Evolutionary conservation across 116 monocot species (phyloP).

Genomic region (Phalaenopsis hybrid): DNA sequence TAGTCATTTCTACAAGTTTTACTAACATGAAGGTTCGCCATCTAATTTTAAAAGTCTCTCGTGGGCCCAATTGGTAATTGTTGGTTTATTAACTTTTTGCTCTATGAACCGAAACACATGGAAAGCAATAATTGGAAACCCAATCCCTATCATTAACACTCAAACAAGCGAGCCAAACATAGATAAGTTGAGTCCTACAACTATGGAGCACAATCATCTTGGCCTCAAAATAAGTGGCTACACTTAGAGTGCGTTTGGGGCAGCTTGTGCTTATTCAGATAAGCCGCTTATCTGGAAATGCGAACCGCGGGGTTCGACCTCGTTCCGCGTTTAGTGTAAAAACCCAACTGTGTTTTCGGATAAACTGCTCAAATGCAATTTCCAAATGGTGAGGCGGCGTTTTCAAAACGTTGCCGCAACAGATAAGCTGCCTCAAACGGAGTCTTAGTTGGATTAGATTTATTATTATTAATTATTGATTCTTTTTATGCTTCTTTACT

Average conservation of each 20-base stretch:
- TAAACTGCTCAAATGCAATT: too few species aligned
- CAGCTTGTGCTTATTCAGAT: too few species aligned
- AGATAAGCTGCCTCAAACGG: background rate
- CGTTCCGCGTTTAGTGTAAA: too few species aligned
- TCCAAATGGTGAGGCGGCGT: too few species aligned
- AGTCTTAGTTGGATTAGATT: background rate
- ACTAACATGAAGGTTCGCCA: background rate
- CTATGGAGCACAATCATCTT: background rate
- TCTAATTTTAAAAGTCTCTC: background rate
- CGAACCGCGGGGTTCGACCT: too few species aligned
- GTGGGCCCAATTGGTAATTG: background rate
- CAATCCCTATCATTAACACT: background rate
- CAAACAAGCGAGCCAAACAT: background rate
- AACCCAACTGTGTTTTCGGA: too few species aligned
- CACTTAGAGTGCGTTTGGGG: too few species aligned
- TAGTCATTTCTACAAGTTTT: background rate
- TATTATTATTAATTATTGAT: background rate
- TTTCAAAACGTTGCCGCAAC: too few species aligned
- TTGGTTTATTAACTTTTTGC: background rate
- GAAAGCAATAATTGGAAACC: background rate
- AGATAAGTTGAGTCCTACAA: background rate
- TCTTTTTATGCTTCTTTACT: background rate
- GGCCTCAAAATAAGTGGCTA: background rate
- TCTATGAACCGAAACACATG: background rate
- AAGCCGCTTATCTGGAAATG: too few species aligned